These are phyloP conservation scores for Flaveria brownii DNA, from an alignment of 129 eudicot genomes.

Conservation along the genomic window DNA sequence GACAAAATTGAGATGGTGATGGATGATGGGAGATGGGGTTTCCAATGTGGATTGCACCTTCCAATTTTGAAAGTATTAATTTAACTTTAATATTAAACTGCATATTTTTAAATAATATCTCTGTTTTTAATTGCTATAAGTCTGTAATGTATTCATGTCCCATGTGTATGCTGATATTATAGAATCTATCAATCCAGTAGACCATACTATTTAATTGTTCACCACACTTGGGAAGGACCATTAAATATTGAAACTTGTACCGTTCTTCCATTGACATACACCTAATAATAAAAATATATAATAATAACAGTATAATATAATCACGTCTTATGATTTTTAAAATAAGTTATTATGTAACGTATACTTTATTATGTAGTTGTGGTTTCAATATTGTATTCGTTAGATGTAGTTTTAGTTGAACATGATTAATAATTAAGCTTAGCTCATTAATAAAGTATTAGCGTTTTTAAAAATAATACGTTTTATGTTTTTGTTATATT, in stretches of 20 bases:
- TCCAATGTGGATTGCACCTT: slow-evolving; percentile 46
- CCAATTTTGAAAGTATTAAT: slow-evolving; percentile 16
- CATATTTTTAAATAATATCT: background rate
- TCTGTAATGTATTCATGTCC: slow-evolving; percentile 18
- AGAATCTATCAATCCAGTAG: slow-evolving; percentile 19
- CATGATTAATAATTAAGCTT: background rate
- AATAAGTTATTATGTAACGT: background rate
- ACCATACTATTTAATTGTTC: slow-evolving; percentile 28
- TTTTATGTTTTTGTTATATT: background rate
- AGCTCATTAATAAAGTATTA: background rate
- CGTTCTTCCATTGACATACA: slow-evolving; percentile 14
- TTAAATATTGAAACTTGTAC: slow-evolving; percentile 20
- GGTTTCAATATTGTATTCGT: background rate
- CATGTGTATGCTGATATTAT: slow-evolving; percentile 22
- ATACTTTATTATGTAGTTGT: background rate
- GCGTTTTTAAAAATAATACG: background rate
- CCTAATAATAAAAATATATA: background rate
- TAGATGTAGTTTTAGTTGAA: background rate
- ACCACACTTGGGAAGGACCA: slow-evolving; percentile 28
- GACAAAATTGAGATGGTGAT: slow-evolving; percentile 41
- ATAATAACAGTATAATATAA: too few species aligned
- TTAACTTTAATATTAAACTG: background rate
- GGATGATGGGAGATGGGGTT: slow-evolving; percentile 33
- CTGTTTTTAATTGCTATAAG: background rate
- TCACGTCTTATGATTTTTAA: background rate